Evolutionary conservation across 495 filamentous ascomycete genomes (phyloP), one percentile per base, ranked within the genome.

Genomic region (Aspergillus baeticus): DNA sequence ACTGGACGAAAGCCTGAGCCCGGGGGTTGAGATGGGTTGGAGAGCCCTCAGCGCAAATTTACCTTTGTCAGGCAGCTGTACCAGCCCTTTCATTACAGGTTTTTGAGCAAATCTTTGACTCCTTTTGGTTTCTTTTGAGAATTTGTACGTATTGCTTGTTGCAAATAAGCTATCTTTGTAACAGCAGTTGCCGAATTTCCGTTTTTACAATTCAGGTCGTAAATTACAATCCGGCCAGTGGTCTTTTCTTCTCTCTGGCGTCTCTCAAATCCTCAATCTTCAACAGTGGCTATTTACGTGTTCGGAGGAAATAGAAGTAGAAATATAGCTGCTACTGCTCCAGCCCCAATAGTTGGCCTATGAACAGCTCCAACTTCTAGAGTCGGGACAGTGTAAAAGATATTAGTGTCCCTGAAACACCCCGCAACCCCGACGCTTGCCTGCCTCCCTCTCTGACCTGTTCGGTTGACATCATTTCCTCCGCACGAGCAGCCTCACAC

Each of bases 381-480:
- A 29, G 26, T 8, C 26, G 26, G 26, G 26, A 29, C 26, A 4
- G 26, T 3, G 26, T 29, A 29, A 29, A 41, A 4, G 18, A 15
- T 22, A 43, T 2, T 43, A 22, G 41, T 43, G 41, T 23, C 11
- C 13, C 17, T 17, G 15, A 22, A 49, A 11, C 37, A 47, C 59
- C 59, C 59, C 59, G 49, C 59, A 57, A 55, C 58, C 49, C 37
- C 20, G 36, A 0, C 43, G n/a, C 35, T 55, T 18, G 26, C 35
- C 38, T 35, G 15, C 20, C 49, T 53, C 42, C 29, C 39, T 51
- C 38, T 29, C 59, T 68, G 54, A 63, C 48, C 51, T 54, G 46
- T 54, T 59, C 45, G 58, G 51, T 64, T 60, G 60, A 57, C 56
- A 58, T 51, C 54, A 64, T 63, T 50, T 53, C 65, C 60, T 48